Base-by-base conservation (phyloP, 2,329 filamentous ascomycete species). In the Rhytidhysteron rufulum region DNA sequence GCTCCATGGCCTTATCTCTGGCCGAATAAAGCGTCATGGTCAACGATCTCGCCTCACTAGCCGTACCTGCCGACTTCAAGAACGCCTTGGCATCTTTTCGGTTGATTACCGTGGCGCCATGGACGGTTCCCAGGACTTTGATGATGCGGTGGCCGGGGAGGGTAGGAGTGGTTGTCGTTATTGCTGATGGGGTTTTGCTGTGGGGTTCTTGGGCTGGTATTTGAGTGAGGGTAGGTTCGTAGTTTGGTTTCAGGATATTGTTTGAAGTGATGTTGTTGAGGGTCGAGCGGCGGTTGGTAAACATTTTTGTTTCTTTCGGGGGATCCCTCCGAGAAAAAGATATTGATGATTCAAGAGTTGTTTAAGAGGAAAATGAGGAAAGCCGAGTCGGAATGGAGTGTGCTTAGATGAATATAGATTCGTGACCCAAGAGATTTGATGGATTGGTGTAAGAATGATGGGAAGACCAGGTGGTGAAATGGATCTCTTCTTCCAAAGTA, bases 1-100 rank as follows among this genome's bases (percentile, higher is more conserved):
- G 44, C 31, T 63, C 60, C n/a, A 60, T 55, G 0, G 60, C 60
- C 37, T 60, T 55, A 30, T 63, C 59, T 16, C 60, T 49, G 11
- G 57, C 58, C 18, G 58, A 55, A 40, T 63, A 63, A 0, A 63
- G 41, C 35, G 57, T 54, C 20, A 53, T 48, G 5, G 60, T 63
- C 18, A 63, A 37, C 4, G 45, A 53, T 41, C 56, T 63, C 4
- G 59, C 49, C 38, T 63, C 60, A 34, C 50, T 60, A 38, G 54
- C 59, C 11, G 44, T 53, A 24, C 52, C 53, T 5, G 59, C 45
- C 18, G 53, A 50, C 34, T 63, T 63, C 35, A 63, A 45, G 34
- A 63, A 63, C 2, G 59, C 46, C 32, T 63, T 63, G 3, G 54
- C 57, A 31, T 60, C 57, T 49, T 60, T 62, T 42, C 60, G 60